Base-by-base conservation (phyloP, 1,284 basidiomycete species). In the Meripilus lineatus region DNA sequence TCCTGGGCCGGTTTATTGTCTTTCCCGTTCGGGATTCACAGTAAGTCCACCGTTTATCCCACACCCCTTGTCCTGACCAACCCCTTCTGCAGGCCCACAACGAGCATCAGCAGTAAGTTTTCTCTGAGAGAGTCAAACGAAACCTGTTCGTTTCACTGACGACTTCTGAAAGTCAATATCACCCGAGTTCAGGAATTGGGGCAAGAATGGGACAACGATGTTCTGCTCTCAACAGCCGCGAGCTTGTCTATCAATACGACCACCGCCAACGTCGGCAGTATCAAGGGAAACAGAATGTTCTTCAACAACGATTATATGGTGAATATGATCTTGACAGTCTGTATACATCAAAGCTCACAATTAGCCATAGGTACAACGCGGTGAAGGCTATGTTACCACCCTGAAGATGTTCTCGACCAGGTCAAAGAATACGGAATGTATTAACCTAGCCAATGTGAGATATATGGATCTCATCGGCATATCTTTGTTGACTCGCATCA, bases 261-360 rank as follows among this genome's bases (percentile, higher is more conserved):
- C 2, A 68, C 66, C 45, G 80, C 78, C n/a, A 84, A 84, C 51
- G 70, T 70, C 3, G 81, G 81, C 0, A 57, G 64, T n/a, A 54
- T 86, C 20, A 45, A 51, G 1, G 83, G 84, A 4, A 84, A 83
- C 53, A 69, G 73, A 25, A 75, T 78, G 69, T 86, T 86, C 58
- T 85, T 72, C 56, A 68, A 69, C 17, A 79, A 77, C 45, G 84
- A 86, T 54, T 84, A 83, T 54, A 81, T 84, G 79, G 81, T 78
- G 49, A 28, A 63, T 37, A 2, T 18, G 24, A 13, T 33, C 15
- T 11, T 15, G 14, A 18, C 45, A 14, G 15, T n/a, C 20, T 40
- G 21, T 24, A 11, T 14, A 18, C 13, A 30, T 20, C 13, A 2
- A 5, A 22, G 28, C 28, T 30, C 10, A 30, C 28, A 30, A n/a